These are phyloP conservation scores for Neonectria hederae DNA, from an alignment of 2,329 filamentous ascomycete species.

Conservation along the genomic window DNA sequence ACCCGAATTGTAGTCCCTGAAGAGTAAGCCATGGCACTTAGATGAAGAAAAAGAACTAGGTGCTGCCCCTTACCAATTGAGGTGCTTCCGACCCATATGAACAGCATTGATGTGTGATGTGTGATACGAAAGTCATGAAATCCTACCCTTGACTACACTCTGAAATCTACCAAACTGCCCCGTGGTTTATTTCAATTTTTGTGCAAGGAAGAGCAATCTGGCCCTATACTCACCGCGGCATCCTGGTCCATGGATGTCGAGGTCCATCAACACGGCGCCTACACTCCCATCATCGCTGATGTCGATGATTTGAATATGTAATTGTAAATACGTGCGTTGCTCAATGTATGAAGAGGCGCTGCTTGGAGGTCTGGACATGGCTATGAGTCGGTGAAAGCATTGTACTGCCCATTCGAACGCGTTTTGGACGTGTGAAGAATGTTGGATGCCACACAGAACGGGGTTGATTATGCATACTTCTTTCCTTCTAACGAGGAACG, in stretches of 20 bases:
- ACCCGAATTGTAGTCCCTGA: constrained; percentile 74
- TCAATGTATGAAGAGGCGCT: background rate
- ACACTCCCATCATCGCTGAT: constrained; percentile 53
- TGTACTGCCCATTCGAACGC: background rate
- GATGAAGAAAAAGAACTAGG: constrained; percentile 15
- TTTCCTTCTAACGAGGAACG: background rate
- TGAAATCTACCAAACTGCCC: constrained; percentile 73
- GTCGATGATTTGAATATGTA: no score
- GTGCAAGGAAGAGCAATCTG: constrained; percentile 76
- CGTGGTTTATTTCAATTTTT: constrained; percentile 86
- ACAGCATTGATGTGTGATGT: background rate
- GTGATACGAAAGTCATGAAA: background rate
- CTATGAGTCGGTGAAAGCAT: background rate
- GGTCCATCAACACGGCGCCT: constrained; percentile 76
- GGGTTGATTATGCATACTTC: background rate
- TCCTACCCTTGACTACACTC: constrained; percentile 79
- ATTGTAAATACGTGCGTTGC: background rate
- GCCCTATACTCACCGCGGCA: constrained; percentile 76
- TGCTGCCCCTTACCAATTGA: constrained; percentile 21
- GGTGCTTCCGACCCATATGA: constrained; percentile 1
- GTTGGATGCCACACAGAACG: no score
- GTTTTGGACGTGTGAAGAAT: background rate
- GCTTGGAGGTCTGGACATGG: background rate
- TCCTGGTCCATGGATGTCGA: constrained; percentile 66
- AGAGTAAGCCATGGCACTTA: constrained; percentile 72